Evolutionary conservation across 108 stramenopile genomes (phyloP).

Genomic region (Nitzschia putrida): DNA sequence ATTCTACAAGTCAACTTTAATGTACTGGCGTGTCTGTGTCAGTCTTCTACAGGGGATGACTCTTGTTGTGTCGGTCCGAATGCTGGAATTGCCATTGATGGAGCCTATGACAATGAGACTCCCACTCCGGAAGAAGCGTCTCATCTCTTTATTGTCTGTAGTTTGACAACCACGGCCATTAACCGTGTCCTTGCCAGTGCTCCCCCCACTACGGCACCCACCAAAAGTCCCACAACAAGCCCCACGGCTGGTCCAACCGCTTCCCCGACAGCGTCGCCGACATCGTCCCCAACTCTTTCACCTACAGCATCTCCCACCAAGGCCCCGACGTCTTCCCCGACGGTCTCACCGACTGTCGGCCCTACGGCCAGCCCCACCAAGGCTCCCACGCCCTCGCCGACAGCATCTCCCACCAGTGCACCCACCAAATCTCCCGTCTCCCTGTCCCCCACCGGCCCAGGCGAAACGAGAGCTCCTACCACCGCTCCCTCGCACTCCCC

Average conservation of each 20-base stretch:
- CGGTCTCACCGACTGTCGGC: background rate
- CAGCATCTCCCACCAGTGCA: background rate
- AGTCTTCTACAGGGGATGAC: background rate
- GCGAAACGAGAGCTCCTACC: slow-evolving; percentile 8
- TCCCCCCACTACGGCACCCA: slow-evolving; percentile 22
- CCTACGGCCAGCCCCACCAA: slow-evolving; percentile 1
- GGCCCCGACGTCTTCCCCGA: slow-evolving; percentile 6
- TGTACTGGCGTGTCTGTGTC: slow-evolving; percentile 30
- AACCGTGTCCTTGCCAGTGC: slow-evolving; percentile 19
- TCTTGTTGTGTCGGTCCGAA: slow-evolving; percentile 33
- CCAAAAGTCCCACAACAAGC: background rate
- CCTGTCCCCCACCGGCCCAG: slow-evolving; percentile 2
- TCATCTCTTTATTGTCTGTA: slow-evolving; percentile 31
- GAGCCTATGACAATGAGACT: slow-evolving; percentile 11
- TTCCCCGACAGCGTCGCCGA: background rate
- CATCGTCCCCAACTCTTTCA: background rate
- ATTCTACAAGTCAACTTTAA: slow-evolving; percentile 28
- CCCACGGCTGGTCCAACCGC: slow-evolving; percentile 1
- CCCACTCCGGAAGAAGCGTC: slow-evolving; percentile 23
- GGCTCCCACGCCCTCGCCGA: slow-evolving; percentile 1
- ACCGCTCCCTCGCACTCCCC: slow-evolving; percentile 6
- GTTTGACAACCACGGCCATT: slow-evolving; percentile 25
- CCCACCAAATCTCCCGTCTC: slow-evolving; percentile 4
- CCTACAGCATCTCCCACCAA: background rate
- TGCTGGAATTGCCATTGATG: slow-evolving; percentile 27